Evolutionary conservation across 2,329 filamentous ascomycete genomes (phyloP), one percentile per base, ranked within the genome.

Genomic region (Madurella fahalii): DNA sequence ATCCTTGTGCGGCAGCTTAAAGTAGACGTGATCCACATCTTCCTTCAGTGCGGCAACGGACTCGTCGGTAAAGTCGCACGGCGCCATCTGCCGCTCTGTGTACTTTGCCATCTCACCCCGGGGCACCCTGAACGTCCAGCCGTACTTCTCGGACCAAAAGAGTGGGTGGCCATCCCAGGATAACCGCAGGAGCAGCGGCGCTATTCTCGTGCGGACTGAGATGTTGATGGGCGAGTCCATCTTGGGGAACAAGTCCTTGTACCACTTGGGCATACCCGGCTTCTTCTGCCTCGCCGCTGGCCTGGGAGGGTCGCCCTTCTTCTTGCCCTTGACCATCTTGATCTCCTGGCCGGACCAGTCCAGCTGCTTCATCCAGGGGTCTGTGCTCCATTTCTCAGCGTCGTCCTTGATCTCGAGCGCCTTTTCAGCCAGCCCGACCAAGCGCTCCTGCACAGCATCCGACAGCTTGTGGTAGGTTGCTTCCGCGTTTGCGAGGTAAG

Each of bases 1-100:
- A 69, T 97, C 92, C 64, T 97, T 97, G 72, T 99, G 94, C 1
- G 95, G 94, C 4, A 99, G 78, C 68, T 97, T 99, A 74, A 93
- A 95, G 70, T 95, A 99, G 5, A 78, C 71, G 58, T 87, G 79
- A 2, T 74, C 69, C 4, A 62, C 69, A 66, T 96, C 91, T 57
- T 88, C 80, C 32, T 83, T 79, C 18, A 97, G 72, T 61, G 74
- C 66, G 16, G 77, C 65, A 31, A 88, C 85, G 48, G 86, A 79
- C 63, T 95, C 91, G 50, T 92, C 87, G 7, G 78, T 73, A 77
- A 96, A 89, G 60, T 89, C 84, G 64, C 91, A 92, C 56, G 81
- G 75, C 15, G 84, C 77, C 74, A 96, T 84, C 44, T 89, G 85
- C 63, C 87, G 86, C 42, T 83, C 77, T 5, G 77, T 75, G 65